Conservation (phyloP, 805 yeast genomes). For the Starmerella vitae region DNA sequence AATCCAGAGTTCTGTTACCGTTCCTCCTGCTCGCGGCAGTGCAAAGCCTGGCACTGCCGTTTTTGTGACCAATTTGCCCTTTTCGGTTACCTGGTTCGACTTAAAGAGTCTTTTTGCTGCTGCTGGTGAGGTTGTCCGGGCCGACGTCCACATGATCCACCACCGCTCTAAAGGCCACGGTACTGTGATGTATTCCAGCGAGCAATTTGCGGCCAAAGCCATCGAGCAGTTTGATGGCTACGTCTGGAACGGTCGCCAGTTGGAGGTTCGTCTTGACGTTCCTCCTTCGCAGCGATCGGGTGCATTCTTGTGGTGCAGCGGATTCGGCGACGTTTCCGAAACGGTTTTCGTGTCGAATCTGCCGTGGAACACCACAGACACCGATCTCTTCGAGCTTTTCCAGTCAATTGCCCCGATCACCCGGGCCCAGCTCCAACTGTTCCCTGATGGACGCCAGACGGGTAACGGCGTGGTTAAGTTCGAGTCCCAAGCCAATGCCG, state of each 20-base stretch:
- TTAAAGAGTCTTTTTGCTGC: slow-evolving; percentile 70
- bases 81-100: slow-evolving; percentile 68
- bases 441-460: slow-evolving; percentile 48
- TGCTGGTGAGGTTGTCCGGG: slow-evolving; percentile 66
- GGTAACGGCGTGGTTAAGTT: slow-evolving; percentile 83
- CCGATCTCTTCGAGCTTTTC: slow-evolving; percentile 73
- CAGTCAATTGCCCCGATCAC: slow-evolving; percentile 67
- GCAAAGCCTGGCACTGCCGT: slow-evolving; percentile 28
- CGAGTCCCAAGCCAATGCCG: slow-evolving; percentile 52
- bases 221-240: slow-evolving; percentile 55
- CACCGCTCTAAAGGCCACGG: slow-evolving; percentile 84
- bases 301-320: slow-evolving; percentile 54
- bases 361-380: slow-evolving; percentile 79
- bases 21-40: not conserved
- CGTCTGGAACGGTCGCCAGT: slow-evolving; percentile 57
- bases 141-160: slow-evolving; percentile 57
- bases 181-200: slow-evolving; percentile 53
- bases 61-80: slow-evolving; percentile 73
- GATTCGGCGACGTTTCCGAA: slow-evolving; percentile 46
- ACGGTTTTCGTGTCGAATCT: slow-evolving; percentile 60
- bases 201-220: slow-evolving; percentile 60
- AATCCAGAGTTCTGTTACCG: not conserved
- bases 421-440: slow-evolving; percentile 62
- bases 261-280: slow-evolving; percentile 71
- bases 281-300: slow-evolving; percentile 23